Evolutionary conservation across 2,329 filamentous ascomycete genomes (phyloP).

Genomic region (Colletotrichum sp.): DNA sequence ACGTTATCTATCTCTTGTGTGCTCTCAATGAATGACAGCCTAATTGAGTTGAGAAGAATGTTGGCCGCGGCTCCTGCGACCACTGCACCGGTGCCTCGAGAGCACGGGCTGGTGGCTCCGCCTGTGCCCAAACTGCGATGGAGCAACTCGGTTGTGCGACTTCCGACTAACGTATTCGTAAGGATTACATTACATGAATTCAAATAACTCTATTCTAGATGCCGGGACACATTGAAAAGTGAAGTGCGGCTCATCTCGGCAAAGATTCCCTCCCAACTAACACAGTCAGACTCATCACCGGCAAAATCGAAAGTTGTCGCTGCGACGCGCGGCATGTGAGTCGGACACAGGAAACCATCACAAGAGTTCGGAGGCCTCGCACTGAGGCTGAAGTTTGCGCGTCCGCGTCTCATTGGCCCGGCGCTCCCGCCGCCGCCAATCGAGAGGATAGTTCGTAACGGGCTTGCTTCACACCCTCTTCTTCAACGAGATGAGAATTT

Average conservation of each 20-base stretch:
- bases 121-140: not conserved
- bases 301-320: not conserved
- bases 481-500: not conserved
- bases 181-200: not conserved
- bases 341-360: not conserved
- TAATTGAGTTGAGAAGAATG: not conserved
- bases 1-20: not conserved
- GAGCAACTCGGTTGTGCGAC: not conserved
- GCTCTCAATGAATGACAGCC: not conserved
- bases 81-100: not conserved
- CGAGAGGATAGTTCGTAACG: not conserved
- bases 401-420: not conserved
- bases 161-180: not conserved
- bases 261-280: not conserved
- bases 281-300: not conserved
- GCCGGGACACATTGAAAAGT: not conserved
- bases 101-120: not conserved
- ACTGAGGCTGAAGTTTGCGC: not conserved
- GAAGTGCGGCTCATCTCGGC: not conserved
- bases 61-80: not conserved
- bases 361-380: not conserved
- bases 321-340: not conserved
- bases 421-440: not conserved
- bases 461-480: not conserved
- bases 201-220: not conserved